Evolutionary conservation across 192 early-diverging fungal genomes (phyloP), one percentile per base, ranked within the genome.

Genomic region (Entophlyctis helioformis): DNA sequence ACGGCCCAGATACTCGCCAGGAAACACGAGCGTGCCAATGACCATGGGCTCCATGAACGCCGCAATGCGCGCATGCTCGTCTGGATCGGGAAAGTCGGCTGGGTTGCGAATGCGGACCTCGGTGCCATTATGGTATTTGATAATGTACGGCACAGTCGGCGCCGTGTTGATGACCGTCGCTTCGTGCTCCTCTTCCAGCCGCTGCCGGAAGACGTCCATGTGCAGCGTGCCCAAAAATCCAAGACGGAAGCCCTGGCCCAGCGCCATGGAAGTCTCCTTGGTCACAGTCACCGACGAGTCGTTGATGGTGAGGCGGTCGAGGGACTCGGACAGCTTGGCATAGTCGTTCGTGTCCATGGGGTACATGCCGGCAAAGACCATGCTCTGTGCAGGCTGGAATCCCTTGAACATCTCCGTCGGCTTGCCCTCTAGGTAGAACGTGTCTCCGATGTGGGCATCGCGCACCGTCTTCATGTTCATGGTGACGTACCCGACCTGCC

Each of bases 151-250:
- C 36, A 95, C 93, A 0, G 91, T 95, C 0, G 93, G 93, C 32
- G 82, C 75, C 12, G 93, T 97, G 44, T 91, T 80, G 48, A 97
- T 85, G 18, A 97, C 76, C 39, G 75, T 81, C 15, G 91, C 78
- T 29, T 87, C 85, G 57, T 93, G 87, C 72, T 97, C 93, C 74
- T 89, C 61, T 29, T 68, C 91, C 25, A 98, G 63, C 13, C 94
- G 69, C 57, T 98, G 90, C 15, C 86, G 64, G 53, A 98, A 98
- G 23, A 98, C 94, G 60, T 98, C 94, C 94, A 96, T 94, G 50
- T 98, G 94, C 27, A 98, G 52, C 0, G 89, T 96, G 16, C 94
- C 94, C 42, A 98, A 54, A 44, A 98, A 98, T 9, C 94, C 94
- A 18, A 98, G 62, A 1, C 94, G 76, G 78, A 89, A 98, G 2